Evolutionary conservation across 768 basidiomycete species (phyloP), one percentile per base, ranked within the genome.

Genomic region (Austroboletus festivus): DNA sequence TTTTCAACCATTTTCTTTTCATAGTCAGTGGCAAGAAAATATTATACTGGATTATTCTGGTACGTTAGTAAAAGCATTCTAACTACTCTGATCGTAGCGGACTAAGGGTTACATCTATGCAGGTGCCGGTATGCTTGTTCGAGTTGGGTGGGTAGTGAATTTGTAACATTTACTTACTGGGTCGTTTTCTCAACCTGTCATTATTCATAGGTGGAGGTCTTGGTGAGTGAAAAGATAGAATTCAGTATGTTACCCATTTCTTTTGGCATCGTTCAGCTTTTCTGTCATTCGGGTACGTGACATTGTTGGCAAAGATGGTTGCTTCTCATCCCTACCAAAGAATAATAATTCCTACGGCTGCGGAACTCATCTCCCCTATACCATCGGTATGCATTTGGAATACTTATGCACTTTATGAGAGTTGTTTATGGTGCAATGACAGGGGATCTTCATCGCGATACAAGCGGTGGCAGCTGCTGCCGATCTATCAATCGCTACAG

Each of bases 41-140:
- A 42, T 23, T 47, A 31, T 55, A 37, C 41, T 54, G 48, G 44
- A 44, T 12, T 22, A 18, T 54, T 1, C 34, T 52, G 37, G 53
- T 55, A 26, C 26, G 47, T 33, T 5, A 10, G 16, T 5, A n/a
- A 15, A 22, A 31, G 23, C 8, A 23, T 40, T 12, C 15, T 19
- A 12, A 22, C 13, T 5, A 23, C 9, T 2, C 4, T 46, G 23
- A n/a, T 10, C 18, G 34, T 35, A 12, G 12, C 8, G 4, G 18
- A 35, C 20, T 20, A 19, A 30, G 15, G 18, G 9, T 24, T 38
- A 23, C 18, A 35, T 44, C 18, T 37, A 26, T 34, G 22, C 23
- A 52, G 51, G 44, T 26, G 11, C 47, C 44, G 3, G 23, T 46
- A 18, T 38, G 42, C 15, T 31, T 30, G 15, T 50, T 50, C 33